Evolutionary conservation across 2,329 filamentous ascomycete species (phyloP), one percentile per base, ranked within the genome.

Genomic region (Neopestalotiopsis sp.): DNA sequence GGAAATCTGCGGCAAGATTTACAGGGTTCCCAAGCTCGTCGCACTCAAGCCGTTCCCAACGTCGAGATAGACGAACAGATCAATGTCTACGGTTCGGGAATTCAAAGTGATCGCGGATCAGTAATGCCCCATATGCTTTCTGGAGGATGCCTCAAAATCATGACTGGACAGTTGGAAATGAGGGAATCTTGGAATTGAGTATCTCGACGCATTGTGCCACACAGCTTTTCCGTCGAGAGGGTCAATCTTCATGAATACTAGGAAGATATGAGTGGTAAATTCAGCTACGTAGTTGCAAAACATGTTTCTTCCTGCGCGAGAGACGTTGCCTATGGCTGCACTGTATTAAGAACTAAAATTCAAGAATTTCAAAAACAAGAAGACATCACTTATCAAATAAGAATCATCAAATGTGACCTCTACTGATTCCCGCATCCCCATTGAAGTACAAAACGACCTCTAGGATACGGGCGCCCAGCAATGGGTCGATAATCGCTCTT

Each of bases 341-440:
- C 28, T 34, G 24, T 24, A 30, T 7, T 56, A 9, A 59, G 13
- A 28, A 59, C 14, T 5, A 28, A 14, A 59, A 59, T 59, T 13
- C 30, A 30, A 6, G 20, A 34, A 59, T 7, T 28, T 59, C 24
- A 20, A 62, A n/a, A 24, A 62, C 17, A 34, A 34, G n/a, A 34
- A 34, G n/a, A 34, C 1, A 13, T 20, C 2, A 28, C n/a, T 9
- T 6, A 24, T 24, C 24, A 24, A 3, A 28, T 28, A 3, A 3
- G 24, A 28, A 14, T 24, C 13, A 49, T 40, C 62, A 70, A 61
- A 85, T 87, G 85, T 87, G 81, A 84, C 86, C 86, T 86, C 86
- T 86, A 85, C 85, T 87, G 85, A 88, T 87, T 87, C 85, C 85
- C 85, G 82, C 78, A 81, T 80, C 84, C 73, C 87, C 86, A 79